phyloP scores from a whole-genome alignment of 345 rosid genomes.

The Adansonia digitata region DNA sequence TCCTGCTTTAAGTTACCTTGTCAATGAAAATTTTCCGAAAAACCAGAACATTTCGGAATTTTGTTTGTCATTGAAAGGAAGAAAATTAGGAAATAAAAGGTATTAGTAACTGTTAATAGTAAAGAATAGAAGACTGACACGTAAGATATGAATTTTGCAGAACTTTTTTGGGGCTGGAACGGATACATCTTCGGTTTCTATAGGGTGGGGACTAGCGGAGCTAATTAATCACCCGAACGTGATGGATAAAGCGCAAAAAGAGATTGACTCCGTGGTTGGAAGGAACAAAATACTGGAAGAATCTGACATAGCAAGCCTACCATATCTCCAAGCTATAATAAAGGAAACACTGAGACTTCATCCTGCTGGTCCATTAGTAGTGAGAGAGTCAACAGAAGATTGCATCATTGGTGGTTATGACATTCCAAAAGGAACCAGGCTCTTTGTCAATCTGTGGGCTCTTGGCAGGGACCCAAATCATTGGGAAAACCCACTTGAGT shows the following conservation, averaged over 20 bases:
- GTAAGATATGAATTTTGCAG: conserved; percentile 15
- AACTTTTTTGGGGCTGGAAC: conserved; percentile 52
- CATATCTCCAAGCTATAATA: conserved; percentile 47
- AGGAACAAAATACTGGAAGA: conserved; percentile 45
- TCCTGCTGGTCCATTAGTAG: conserved; percentile 45
- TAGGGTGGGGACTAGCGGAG: conserved; percentile 74
- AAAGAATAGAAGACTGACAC: background rate
- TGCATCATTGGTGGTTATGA: conserved; percentile 41
- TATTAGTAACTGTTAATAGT: background rate
- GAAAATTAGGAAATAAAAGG: background rate
- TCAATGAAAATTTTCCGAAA: too few relatives aligned
- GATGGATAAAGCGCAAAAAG: conserved; percentile 49
- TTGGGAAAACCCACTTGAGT: conserved; percentile 52
- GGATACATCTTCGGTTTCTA: conserved; percentile 44
- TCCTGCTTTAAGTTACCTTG: background rate
- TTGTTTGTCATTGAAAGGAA: background rate
- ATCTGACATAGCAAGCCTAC: conserved; percentile 50
- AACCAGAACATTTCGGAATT: background rate
- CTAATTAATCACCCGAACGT: conserved; percentile 58
- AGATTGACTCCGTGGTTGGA: conserved; percentile 57
- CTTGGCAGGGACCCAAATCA: conserved; percentile 43
- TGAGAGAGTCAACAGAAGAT: conserved; percentile 54
- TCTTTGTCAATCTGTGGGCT: conserved; percentile 51
- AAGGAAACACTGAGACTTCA: conserved; percentile 69
- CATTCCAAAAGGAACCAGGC: conserved; percentile 45